Evolutionary conservation across 495 filamentous ascomycete genomes (phyloP), one percentile per base, ranked within the genome.

Genomic region (Penicillium chermesinum): DNA sequence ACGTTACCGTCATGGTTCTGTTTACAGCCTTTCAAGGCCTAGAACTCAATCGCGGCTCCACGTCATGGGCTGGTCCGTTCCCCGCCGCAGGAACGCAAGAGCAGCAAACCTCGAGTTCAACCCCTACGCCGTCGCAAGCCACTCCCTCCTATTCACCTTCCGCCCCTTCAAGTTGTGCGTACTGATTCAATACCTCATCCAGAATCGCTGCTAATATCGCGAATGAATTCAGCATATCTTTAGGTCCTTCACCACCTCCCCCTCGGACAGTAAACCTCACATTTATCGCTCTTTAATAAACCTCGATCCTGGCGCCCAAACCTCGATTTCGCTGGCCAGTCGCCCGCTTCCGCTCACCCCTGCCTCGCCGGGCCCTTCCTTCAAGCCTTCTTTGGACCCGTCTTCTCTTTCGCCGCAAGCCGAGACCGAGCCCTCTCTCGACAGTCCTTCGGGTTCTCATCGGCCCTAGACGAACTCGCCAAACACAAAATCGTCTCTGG

Each of bases 401-500:
- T 41, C 19, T 52, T n/a, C 50, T 52, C 42, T 50, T 56, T 33
- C 57, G 50, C 37, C 51, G 54, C 32, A 25, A 49, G 7, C 22
- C 52, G 49, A 51, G 52, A 50, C 44, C 57, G 22, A 46, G 54
- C 49, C 59, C 54, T 46, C 37, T 71, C 46, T 59, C 55, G 16
- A 46, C 41, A 16, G 38, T 71, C 25, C 46, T 74, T 36, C 63
- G 62, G 13, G 38, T 61, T 3, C 71, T 90, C 45, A 64, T 87
- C 46, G 79, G 80, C 16, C 81, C 84, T 4, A 66, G 70, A 48
- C 69, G 76, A 33, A 77, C 72, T 39, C 75, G 79, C 49, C 79
- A 80, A 32, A 75, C 81, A 50, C 80, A 81, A 53, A 77, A 77
- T 22, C 76, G 72, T 30, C 72, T 91, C 32, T 76, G 81, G 50